Conservation (phyloP, 148 eudicot genomes). For the Pharnaceum exiguum region DNA sequence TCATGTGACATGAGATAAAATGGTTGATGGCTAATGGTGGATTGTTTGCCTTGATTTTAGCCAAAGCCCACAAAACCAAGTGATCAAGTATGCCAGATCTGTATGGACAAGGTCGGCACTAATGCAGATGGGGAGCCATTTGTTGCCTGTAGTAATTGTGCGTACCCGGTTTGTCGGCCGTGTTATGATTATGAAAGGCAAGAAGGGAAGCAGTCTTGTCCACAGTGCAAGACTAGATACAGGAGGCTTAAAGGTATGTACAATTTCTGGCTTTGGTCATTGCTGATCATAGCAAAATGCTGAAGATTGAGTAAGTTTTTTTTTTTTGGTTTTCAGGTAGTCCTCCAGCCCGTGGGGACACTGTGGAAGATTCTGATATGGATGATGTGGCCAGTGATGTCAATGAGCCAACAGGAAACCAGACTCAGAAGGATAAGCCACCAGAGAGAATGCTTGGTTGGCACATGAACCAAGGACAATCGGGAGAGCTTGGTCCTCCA, state of each 20-base stretch:
- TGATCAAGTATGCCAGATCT: slow-evolving; percentile 66
- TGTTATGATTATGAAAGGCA: slow-evolving; percentile 79
- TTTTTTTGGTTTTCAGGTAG: slow-evolving; percentile 26
- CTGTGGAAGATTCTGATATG: slow-evolving; percentile 36
- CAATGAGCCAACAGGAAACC: slow-evolving; percentile 20
- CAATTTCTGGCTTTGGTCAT: neutral
- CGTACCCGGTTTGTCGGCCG: slow-evolving; percentile 70
- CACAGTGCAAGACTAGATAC: slow-evolving; percentile 79
- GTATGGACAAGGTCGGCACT: slow-evolving; percentile 51
- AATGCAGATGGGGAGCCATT: slow-evolving; percentile 52
- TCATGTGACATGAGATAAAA: neutral
- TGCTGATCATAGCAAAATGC: neutral
- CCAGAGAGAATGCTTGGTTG: slow-evolving; percentile 31
- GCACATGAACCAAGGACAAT: slow-evolving; percentile 36
- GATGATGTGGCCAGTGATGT: slow-evolving; percentile 31
- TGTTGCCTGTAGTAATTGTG: slow-evolving; percentile 63
- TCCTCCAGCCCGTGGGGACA: slow-evolving; percentile 36
- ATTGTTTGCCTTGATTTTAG: slow-evolving; percentile 2
- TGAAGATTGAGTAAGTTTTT: neutral
- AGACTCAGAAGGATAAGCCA: slow-evolving; percentile 22
- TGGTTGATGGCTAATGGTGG: neutral
- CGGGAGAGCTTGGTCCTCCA: slow-evolving; percentile 31
- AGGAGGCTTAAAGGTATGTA: slow-evolving; percentile 57
- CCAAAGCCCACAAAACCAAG: slow-evolving; percentile 18
- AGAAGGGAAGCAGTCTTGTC: slow-evolving; percentile 70